Evolutionary conservation across 768 basidiomycete species (phyloP).

Genomic region (Saitozyma podzolica): DNA sequence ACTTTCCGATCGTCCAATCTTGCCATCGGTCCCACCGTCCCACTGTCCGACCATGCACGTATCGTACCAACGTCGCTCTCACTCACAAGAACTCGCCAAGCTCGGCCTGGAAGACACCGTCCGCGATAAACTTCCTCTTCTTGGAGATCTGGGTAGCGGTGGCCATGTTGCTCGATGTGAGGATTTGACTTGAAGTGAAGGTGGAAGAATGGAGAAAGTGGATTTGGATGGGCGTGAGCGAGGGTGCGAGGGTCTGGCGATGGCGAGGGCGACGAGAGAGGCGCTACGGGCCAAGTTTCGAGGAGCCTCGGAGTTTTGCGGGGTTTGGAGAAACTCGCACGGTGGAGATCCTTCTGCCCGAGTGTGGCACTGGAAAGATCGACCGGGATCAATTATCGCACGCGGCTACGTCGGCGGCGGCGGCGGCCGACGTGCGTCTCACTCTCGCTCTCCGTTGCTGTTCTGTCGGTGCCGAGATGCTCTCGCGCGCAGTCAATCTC

Average conservation of each 20-base stretch:
- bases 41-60: neutral
- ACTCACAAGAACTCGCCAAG: conserved; percentile 90
- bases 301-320: neutral
- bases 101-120: conserved; percentile 99
- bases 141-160: conserved; percentile 70
- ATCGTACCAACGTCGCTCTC: no score
- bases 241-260: neutral
- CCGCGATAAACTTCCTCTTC: conserved; percentile 95
- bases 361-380: neutral
- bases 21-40: neutral
- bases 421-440: no score
- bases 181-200: neutral
- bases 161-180: conserved; percentile 36
- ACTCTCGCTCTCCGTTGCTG: no score
- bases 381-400: neutral
- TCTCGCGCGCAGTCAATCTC: no score
- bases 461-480: no score
- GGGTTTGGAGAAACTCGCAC: no score
- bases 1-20: no score
- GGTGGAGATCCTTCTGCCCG: no score
- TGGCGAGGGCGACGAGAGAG: neutral
- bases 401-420: no score
- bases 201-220: no score
- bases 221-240: no score
- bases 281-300: neutral